A percentile compares a stretch with the other conserved stretches of the same genome.
Conservation (phyloP, 2,329 filamentous ascomycete genomes). For the Paraphaeosphaeria sporulosa region DNA sequence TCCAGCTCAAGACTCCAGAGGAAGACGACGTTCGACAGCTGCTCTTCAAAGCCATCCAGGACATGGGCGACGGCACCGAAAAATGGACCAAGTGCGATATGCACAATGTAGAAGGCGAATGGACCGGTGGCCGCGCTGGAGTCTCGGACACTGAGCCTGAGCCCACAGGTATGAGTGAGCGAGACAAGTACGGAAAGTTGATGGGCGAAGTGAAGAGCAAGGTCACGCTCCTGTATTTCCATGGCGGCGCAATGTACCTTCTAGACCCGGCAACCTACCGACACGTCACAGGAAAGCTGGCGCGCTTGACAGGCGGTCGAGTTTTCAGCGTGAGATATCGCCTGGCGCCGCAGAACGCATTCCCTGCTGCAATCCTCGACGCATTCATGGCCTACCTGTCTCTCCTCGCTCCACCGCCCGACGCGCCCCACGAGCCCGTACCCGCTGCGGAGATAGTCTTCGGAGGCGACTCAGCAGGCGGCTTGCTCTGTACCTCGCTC, state of each 20-base stretch:
- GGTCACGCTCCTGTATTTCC: conserved; percentile 75
- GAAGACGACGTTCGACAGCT: conserved; percentile 61
- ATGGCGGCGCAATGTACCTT: conserved; percentile 78
- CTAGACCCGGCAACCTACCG: conserved; percentile 75
- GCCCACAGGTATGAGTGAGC: conserved; percentile 64
- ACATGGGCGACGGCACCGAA: conserved; percentile 54
- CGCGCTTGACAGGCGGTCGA: conserved; percentile 71
- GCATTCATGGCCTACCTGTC: conserved; percentile 75
- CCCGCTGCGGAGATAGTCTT: conserved; percentile 72
- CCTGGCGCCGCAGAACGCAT: conserved; percentile 76
- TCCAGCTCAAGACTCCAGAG: conserved; percentile 67
- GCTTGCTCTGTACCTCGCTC: conserved; percentile 72
- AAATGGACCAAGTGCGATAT: conserved; percentile 58
- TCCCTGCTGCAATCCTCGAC: conserved; percentile 77
- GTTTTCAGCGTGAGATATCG: conserved; percentile 78
- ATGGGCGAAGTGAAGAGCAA: conserved; percentile 71
- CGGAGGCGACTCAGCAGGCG: conserved; percentile 78
- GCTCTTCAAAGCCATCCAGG: conserved; percentile 65
- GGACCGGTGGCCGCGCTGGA: conserved; percentile 72
- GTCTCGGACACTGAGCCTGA: conserved; percentile 60
- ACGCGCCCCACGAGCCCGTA: conserved; percentile 71
- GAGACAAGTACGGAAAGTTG: conserved; percentile 69
- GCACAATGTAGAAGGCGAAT: conserved; percentile 72
- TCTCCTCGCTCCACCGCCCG: conserved; percentile 74
- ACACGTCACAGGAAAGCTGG: conserved; percentile 64